Evolutionary conservation across 75 land plant species (phyloP).

Genomic region (Picea sitchensis): DNA sequence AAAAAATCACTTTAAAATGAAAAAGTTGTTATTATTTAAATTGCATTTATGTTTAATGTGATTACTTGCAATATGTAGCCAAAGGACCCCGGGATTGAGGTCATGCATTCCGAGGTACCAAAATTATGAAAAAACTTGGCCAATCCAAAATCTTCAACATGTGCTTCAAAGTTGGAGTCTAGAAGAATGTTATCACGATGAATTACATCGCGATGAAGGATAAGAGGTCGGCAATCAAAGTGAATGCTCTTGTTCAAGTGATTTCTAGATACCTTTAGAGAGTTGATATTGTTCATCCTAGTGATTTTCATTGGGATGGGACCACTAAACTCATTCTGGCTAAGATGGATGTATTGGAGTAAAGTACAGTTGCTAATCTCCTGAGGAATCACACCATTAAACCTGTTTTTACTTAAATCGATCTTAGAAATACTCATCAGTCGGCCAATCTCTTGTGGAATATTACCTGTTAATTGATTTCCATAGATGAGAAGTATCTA

Average conservation of each 20-base stretch:
- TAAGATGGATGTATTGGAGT: not conserved
- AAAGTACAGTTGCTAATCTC: not conserved
- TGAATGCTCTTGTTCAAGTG: slow-evolving; percentile 16
- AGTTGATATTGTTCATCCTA: not conserved
- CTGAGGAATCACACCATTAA: slow-evolving; percentile 26
- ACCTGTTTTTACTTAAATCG: slow-evolving; percentile 18
- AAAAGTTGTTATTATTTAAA: too few species aligned
- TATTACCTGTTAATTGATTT: slow-evolving; percentile 22
- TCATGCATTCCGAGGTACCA: slow-evolving; percentile 60
- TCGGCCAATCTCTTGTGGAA: slow-evolving; percentile 28
- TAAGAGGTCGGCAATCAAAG: slow-evolving; percentile 72
- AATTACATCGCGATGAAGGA: slow-evolving; percentile 65
- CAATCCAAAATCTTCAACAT: slow-evolving; percentile 72
- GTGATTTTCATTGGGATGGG: slow-evolving; percentile 3
- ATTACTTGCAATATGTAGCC: slow-evolving; percentile 47
- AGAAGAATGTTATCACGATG: slow-evolving; percentile 64
- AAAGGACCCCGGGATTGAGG: slow-evolving; percentile 70
- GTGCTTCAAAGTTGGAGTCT: slow-evolving; percentile 61
- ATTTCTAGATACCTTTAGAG: not conserved
- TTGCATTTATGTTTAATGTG: too few species aligned
- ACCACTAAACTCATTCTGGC: slow-evolving; percentile 5
- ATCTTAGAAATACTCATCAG: slow-evolving; percentile 18
- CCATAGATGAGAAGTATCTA: slow-evolving; percentile 14
- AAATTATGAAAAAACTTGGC: slow-evolving; percentile 65
- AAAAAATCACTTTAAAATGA: too few species aligned